These are phyloP conservation scores for Xylaria multiplex DNA, from an alignment of 2,329 filamentous ascomycete species.

Conservation along the genomic window DNA sequence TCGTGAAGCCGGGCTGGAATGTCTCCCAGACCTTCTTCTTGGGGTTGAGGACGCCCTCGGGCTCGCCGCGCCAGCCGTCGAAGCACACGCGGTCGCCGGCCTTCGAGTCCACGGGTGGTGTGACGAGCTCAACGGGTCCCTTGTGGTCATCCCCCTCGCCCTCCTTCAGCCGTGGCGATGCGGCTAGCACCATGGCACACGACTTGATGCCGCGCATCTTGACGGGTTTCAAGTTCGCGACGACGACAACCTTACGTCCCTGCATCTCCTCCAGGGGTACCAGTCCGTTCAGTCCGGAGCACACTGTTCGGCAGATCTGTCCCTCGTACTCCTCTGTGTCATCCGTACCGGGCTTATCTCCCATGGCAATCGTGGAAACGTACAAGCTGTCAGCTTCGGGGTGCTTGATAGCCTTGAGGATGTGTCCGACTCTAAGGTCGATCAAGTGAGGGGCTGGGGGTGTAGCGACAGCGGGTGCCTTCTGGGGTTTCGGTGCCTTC, in stretches of 20 bases:
- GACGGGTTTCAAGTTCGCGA: slow-evolving; percentile 98
- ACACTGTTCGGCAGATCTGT: slow-evolving; percentile 92
- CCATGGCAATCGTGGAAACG: slow-evolving; percentile 94
- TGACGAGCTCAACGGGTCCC: slow-evolving; percentile 91
- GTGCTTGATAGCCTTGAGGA: slow-evolving; percentile 94
- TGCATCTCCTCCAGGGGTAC: slow-evolving; percentile 97
- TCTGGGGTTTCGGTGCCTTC: slow-evolving; percentile 81
- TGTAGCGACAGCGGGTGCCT: slow-evolving; percentile 74
- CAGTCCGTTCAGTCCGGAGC: slow-evolving; percentile 94
- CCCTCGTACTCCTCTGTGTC: slow-evolving; percentile 93
- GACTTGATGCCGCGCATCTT: slow-evolving; percentile 93
- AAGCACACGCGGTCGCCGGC: slow-evolving; percentile 92
- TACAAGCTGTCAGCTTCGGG: slow-evolving; percentile 96
- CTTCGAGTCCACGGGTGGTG: slow-evolving; percentile 78
- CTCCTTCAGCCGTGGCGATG: slow-evolving; percentile 83
- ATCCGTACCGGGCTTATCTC: slow-evolving; percentile 84
- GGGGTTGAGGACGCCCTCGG: slow-evolving; percentile 92
- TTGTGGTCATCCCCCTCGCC: slow-evolving; percentile 87
- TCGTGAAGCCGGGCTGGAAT: slow-evolving; percentile 96
- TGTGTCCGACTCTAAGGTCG: slow-evolving; percentile 95
- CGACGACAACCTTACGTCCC: slow-evolving; percentile 90
- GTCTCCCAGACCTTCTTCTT: slow-evolving; percentile 99
- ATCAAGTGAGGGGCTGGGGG: slow-evolving; percentile 86
- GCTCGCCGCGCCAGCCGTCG: slow-evolving; percentile 92
- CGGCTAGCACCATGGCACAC: slow-evolving; percentile 88